Evolutionary conservation across 192 early-diverging fungal species (phyloP).

Genomic region (Geosiphon pyriformis): DNA sequence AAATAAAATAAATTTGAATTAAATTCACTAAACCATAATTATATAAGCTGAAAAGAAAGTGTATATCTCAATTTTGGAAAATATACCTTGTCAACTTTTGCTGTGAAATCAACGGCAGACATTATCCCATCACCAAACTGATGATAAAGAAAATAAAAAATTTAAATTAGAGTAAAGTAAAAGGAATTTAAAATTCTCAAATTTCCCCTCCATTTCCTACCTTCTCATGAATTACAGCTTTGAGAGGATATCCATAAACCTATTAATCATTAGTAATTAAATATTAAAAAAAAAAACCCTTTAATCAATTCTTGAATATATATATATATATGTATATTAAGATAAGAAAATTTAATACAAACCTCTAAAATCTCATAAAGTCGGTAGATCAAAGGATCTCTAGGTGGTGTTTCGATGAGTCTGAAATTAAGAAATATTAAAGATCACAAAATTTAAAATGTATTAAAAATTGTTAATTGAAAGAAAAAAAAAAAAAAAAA

Average conservation of each 20-base stretch:
- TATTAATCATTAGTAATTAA: background rate
- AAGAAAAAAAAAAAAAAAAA: too few species aligned
- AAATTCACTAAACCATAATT: too few species aligned
- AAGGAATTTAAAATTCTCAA: too few species aligned
- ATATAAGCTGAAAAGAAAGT: too few species aligned
- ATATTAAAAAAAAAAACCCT: background rate
- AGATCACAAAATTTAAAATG: background rate
- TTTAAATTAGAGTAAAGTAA: too few species aligned
- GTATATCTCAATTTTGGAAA: too few species aligned
- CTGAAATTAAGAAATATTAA: conserved; percentile 14
- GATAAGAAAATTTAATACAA: too few species aligned
- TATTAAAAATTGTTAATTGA: background rate
- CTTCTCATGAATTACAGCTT: conserved; percentile 43
- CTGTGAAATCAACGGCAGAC: conserved; percentile 43
- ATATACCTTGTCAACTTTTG: conserved; percentile 36
- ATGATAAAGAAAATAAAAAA: conserved; percentile 4
- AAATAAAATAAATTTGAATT: too few species aligned
- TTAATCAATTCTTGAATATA: background rate
- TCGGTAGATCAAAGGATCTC: conserved; percentile 41
- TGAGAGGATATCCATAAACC: conserved; percentile 39
- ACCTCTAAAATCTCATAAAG: conserved; percentile 42
- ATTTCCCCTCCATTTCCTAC: conserved; percentile 20
- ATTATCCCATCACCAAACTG: conserved; percentile 51
- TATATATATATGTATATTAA: too few species aligned
- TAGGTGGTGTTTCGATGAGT: conserved; percentile 35